Percentiles rank a stretch among this genome's conserved stretches.
Conservation (phyloP, 352 stramenopile species). For the Phytopythium sindhum region DNA sequence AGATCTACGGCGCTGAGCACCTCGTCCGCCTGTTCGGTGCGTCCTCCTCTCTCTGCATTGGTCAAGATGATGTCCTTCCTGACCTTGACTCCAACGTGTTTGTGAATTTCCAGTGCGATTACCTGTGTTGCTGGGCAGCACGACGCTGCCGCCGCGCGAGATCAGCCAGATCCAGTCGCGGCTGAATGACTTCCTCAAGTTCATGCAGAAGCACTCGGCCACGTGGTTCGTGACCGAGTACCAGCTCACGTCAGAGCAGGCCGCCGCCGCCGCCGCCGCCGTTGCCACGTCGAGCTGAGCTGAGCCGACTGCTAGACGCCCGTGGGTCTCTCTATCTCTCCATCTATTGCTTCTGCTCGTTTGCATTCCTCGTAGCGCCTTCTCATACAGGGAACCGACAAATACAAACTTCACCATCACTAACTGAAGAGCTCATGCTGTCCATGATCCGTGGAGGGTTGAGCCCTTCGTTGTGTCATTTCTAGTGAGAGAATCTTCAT, state of each 20-base stretch:
- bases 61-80: not conserved
- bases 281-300: not conserved
- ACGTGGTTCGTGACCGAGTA: constrained; percentile 73
- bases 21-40: constrained; percentile 88
- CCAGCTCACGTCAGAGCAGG: constrained; percentile 43
- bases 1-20: constrained; percentile 92
- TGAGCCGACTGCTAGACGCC: not conserved
- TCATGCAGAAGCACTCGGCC: constrained; percentile 73
- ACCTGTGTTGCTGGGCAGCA: constrained; percentile 63
- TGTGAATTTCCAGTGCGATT: constrained; percentile 56
- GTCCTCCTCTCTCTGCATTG: constrained; percentile 15
- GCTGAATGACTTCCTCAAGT: constrained; percentile 84
- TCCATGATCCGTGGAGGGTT: not conserved
- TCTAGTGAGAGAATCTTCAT: not conserved
- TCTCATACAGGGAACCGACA: not conserved
- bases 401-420: not conserved
- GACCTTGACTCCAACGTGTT: not conserved
- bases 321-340: not conserved
- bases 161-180: constrained; percentile 62
- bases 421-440: no score
- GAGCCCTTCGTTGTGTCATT: not conserved
- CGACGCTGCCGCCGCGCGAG: constrained; percentile 55
- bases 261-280: constrained; percentile 8
- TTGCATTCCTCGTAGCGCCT: not conserved
- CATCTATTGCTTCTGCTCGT: not conserved